phyloP scores from a whole-genome alignment of 2,329 filamentous ascomycete species.

The Sporothrix protearum region DNA sequence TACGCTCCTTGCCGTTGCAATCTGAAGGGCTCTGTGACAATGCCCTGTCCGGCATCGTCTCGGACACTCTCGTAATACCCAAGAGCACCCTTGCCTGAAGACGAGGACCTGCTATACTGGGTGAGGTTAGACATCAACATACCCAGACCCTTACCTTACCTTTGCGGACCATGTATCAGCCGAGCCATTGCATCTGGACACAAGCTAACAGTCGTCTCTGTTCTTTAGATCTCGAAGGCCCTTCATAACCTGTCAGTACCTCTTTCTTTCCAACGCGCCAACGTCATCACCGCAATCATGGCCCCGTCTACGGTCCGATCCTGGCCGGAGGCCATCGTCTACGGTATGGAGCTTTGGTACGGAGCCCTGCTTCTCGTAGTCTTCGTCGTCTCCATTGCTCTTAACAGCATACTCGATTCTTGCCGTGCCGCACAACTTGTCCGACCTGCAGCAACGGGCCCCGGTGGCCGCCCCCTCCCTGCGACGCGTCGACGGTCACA shows the following conservation, averaged over 20 bases:
- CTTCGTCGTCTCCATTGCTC: slow-evolving; percentile 50
- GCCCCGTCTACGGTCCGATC: slow-evolving; percentile 27
- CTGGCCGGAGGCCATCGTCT: slow-evolving; percentile 44
- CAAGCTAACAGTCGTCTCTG: not conserved
- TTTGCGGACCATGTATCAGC: not conserved
- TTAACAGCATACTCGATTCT: slow-evolving; percentile 52
- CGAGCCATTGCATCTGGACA: not conserved
- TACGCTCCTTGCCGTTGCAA: not conserved
- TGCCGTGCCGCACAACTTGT: slow-evolving; percentile 48
- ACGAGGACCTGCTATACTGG: slow-evolving; percentile 20
- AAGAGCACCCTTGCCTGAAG: slow-evolving; percentile 20
- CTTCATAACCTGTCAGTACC: slow-evolving; percentile 3
- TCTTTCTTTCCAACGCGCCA: slow-evolving; percentile 24
- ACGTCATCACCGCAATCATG: slow-evolving; percentile 31
- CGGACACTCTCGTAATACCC: slow-evolving; percentile 23
- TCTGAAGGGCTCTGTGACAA: slow-evolving; percentile 22
- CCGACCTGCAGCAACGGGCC: slow-evolving; percentile 60
- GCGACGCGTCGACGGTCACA: slow-evolving; percentile 56
- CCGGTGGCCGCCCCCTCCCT: slow-evolving; percentile 85
- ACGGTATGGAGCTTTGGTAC: slow-evolving; percentile 50
- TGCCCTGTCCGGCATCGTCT: slow-evolving; percentile 24
- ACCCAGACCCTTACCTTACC: not conserved
- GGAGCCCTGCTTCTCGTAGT: slow-evolving; percentile 50
- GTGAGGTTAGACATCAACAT: slow-evolving; percentile 24
- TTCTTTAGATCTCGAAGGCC: not conserved